Evolutionary conservation across 768 basidiomycete species (phyloP).

Genomic region (Boletus rex-veris): DNA sequence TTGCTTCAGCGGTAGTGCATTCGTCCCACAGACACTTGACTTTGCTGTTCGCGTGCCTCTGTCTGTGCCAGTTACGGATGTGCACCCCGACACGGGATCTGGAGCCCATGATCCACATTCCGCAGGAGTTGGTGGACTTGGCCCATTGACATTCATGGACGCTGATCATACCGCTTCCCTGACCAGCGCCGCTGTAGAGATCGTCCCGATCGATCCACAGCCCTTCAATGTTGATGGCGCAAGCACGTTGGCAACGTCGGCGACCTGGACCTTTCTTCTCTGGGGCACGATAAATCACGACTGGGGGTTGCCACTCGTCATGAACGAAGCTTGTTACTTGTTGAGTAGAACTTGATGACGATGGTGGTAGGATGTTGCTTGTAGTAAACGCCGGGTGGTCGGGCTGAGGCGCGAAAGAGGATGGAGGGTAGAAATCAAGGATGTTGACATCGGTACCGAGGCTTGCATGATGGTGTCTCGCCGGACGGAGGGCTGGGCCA

Average conservation of each 20-base stretch:
- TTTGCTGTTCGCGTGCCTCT: background rate
- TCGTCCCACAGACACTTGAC: slow-evolving; percentile 5
- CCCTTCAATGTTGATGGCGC: slow-evolving; percentile 2
- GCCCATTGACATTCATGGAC: slow-evolving; percentile 10
- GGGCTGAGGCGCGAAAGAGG: background rate
- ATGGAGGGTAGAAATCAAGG: too few relatives aligned
- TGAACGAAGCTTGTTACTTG: too few relatives aligned
- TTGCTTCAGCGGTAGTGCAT: background rate
- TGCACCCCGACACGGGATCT: slow-evolving; percentile 1
- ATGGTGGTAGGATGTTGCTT: background rate
- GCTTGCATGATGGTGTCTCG: too few relatives aligned
- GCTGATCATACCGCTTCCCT: background rate
- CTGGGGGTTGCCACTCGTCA: background rate
- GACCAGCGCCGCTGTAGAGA: background rate
- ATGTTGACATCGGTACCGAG: too few relatives aligned
- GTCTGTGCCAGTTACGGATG: slow-evolving; percentile 4
- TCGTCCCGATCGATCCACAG: slow-evolving; percentile 6
- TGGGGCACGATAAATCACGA: background rate
- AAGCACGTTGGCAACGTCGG: background rate
- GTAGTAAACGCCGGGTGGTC: background rate
- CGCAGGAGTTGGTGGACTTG: background rate
- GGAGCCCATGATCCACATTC: slow-evolving; percentile 9
- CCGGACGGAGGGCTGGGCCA: too few relatives aligned
- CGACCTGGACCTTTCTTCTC: background rate
- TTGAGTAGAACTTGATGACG: too few relatives aligned